Conservation (phyloP, 305 asterid genomes). For the Rubia tinctorum region DNA sequence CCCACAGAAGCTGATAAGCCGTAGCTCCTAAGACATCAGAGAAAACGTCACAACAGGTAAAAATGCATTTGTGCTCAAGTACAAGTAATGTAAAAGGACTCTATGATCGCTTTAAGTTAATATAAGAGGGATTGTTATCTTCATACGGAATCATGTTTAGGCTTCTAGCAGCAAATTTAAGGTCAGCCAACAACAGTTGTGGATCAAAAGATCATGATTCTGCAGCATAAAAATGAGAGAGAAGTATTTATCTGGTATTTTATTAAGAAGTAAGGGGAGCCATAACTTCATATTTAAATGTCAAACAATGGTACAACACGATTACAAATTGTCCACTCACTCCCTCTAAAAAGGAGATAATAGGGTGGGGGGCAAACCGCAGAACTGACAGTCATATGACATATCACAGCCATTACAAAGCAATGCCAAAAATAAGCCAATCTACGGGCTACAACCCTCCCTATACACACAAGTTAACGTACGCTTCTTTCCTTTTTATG, state of each 20-base stretch:
- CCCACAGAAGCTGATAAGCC: too few relatives aligned
- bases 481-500: not conserved
- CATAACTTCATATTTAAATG: not conserved
- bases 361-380: conserved; percentile 25
- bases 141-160: too few relatives aligned
- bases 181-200: not conserved
- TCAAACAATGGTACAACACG: not conserved
- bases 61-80: too few relatives aligned
- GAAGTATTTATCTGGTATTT: not conserved
- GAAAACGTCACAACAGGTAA: too few relatives aligned
- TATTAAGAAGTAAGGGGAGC: not conserved
- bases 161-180: not conserved
- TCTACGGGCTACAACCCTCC: not conserved
- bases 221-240: not conserved
- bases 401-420: not conserved
- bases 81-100: too few relatives aligned
- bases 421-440: not conserved
- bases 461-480: conserved; percentile 4
- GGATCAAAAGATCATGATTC: not conserved
- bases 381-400: conserved; percentile 1
- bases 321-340: conserved; percentile 28
- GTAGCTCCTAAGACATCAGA: too few relatives aligned
- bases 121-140: too few relatives aligned
- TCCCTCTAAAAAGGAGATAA: conserved; percentile 26
- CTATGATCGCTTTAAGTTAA: too few relatives aligned